Evolutionary conservation across 768 basidiomycete species (phyloP).

Genomic region (Mycena galopus): DNA sequence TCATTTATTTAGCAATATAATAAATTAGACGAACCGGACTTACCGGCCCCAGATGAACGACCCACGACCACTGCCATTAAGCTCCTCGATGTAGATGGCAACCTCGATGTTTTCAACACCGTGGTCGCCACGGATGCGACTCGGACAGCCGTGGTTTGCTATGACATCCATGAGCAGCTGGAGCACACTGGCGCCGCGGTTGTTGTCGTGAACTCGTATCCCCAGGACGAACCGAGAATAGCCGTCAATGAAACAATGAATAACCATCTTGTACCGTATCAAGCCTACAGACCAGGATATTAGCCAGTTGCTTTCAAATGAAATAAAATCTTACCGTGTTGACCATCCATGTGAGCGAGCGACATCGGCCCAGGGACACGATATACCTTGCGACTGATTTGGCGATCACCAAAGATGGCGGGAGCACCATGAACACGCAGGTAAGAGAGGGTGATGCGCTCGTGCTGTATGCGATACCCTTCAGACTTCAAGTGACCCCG

Average conservation of each 20-base stretch:
- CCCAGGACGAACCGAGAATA: slow-evolving; percentile 32
- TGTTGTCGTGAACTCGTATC: slow-evolving; percentile 16
- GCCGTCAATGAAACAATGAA: slow-evolving; percentile 49
- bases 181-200: slow-evolving; percentile 4
- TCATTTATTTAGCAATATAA: not conserved
- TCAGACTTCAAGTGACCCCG: slow-evolving; percentile 22
- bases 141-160: slow-evolving; percentile 47
- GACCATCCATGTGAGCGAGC: slow-evolving; percentile 47
- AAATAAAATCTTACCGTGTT: slow-evolving; percentile 39
- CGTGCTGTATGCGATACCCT: slow-evolving; percentile 25
- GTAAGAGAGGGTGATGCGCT: slow-evolving; percentile 26
- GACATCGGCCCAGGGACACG: slow-evolving; percentile 42
- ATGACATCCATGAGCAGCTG: slow-evolving; percentile 18
- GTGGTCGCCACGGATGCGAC: slow-evolving; percentile 39
- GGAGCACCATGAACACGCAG: slow-evolving; percentile 25
- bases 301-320: not conserved
- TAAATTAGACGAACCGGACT: not conserved
- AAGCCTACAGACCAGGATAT: slow-evolving; percentile 28
- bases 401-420: slow-evolving; percentile 28
- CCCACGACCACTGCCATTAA: slow-evolving; percentile 5
- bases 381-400: slow-evolving; percentile 33
- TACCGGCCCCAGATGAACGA: slow-evolving; percentile 26
- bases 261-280: slow-evolving; percentile 44
- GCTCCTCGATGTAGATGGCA: slow-evolving; percentile 7
- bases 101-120: slow-evolving; percentile 21